Evolutionary conservation across 2,329 filamentous ascomycete species (phyloP), one percentile per base, ranked within the genome.

Genomic region (Ploettnerulaceae sp.): DNA sequence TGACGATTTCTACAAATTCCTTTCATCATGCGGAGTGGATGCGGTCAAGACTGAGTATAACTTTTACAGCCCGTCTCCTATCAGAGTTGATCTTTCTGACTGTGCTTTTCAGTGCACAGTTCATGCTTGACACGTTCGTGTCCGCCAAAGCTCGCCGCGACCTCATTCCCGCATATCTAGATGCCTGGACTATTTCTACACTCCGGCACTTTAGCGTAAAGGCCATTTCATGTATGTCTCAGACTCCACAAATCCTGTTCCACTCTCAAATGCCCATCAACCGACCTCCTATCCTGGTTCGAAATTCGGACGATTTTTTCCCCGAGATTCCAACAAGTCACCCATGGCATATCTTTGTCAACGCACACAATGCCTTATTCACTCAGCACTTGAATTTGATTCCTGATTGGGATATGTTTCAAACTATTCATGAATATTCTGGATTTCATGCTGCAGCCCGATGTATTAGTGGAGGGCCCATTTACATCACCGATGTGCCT

Each of bases 331-430:
- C 83, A 0, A 76, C 80, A 0, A 89, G 85, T 5, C 93, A 98
- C 52, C 79, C 90, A 0, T 98, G 93, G 91, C 93, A 98, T 65
- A 77, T 97, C 26, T 98, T 94, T 73, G 81, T 84, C 53, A 98
- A 97, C 62, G 91, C 91, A 0, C 86, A 96, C 66, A 96, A 95
- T 63, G 75, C 80, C 24, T 72, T 97, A 0, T 71, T 97, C 11
- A 90, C 85, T 2, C 82, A 88, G 53, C 84, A 93, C 60, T 72
- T 97, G 24, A 95, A 96, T 57, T 79, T 89, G 1, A 68, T 97
- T 1, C 91, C 93, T 0, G 90, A 96, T 65, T 84, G 79, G 77
- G 80, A 84, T 55, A 83, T 84, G 80, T 84, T 84, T 60, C 80
- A 83, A 57, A 82, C 79, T 1, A 68, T 69, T 1, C 76, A 81